These are phyloP conservation scores for Neonectria ditissima DNA, from an alignment of 2,329 filamentous ascomycete species.

Conservation along the genomic window DNA sequence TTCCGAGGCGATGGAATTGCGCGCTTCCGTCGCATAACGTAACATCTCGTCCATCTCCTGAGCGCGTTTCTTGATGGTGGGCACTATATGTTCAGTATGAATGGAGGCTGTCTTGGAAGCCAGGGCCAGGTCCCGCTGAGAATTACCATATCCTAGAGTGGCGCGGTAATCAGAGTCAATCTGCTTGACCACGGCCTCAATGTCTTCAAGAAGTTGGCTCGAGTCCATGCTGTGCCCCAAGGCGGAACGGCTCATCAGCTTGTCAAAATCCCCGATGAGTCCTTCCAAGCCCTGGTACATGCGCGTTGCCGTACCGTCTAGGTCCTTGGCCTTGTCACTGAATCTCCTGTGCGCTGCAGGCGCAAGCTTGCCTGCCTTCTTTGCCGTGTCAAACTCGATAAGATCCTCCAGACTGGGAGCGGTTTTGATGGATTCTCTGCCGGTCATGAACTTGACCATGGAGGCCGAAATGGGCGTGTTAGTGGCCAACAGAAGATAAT, in stretches of 20 bases:
- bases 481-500: conserved; percentile 73
- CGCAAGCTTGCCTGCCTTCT: conserved; percentile 76
- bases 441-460: conserved; percentile 75
- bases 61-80: conserved; percentile 66
- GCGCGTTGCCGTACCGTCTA: conserved; percentile 69
- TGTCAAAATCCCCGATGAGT: conserved; percentile 73
- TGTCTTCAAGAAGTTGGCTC: conserved; percentile 80
- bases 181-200: conserved; percentile 87
- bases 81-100: conserved; percentile 72
- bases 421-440: conserved; percentile 55
- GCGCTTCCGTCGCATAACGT: conserved; percentile 70
- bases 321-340: conserved; percentile 67
- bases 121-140: conserved; percentile 69
- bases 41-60: conserved; percentile 72
- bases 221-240: conserved; percentile 72
- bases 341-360: conserved; percentile 70
- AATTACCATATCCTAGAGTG: conserved; percentile 75
- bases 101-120: conserved; percentile 73
- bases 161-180: conserved; percentile 88
- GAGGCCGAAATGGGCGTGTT: conserved; percentile 72
- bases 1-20: conserved; percentile 74
- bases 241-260: conserved; percentile 65
- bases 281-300: conserved; percentile 72
- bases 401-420: conserved; percentile 78
- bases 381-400: conserved; percentile 78